Conservation (phyloP, 345 rosid species). For the Linum trigynum region DNA sequence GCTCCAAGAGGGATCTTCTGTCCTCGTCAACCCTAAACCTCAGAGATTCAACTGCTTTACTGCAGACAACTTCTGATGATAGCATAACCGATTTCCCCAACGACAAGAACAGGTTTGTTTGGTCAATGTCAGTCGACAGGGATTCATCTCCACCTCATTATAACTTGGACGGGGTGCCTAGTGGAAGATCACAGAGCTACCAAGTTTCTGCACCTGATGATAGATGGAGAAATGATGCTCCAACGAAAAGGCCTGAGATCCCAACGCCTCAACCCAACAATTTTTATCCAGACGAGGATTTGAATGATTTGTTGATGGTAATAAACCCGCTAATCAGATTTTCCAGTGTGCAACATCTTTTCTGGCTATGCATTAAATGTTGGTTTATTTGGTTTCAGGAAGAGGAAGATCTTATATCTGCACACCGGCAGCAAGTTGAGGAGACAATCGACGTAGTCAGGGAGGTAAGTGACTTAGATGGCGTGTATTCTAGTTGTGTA, state of each 20-base stretch:
- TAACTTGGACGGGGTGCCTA: conserved; percentile 23
- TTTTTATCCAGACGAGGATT: conserved; percentile 36
- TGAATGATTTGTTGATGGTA: conserved; percentile 42
- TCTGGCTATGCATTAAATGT: not conserved
- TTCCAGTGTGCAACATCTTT: not conserved
- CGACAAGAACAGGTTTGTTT: conserved; percentile 34
- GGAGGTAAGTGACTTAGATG: conserved; percentile 26
- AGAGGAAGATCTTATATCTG: conserved; percentile 51
- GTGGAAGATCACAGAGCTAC: conserved; percentile 29
- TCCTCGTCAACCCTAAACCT: conserved; percentile 27
- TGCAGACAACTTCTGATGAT: conserved; percentile 25
- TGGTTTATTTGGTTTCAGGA: conserved; percentile 28
- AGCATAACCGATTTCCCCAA: conserved; percentile 18
- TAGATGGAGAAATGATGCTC: conserved; percentile 13
- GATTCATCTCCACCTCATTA: conserved; percentile 27
- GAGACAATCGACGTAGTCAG: conserved; percentile 41
- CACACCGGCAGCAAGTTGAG: conserved; percentile 49
- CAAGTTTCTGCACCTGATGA: conserved; percentile 22
- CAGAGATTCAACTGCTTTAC: conserved; percentile 35
- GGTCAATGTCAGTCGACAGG: conserved; percentile 33
- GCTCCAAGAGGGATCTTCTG: conserved; percentile 35
- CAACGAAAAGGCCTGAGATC: conserved; percentile 16
- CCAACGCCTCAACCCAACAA: conserved; percentile 12
- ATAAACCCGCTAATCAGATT: not conserved
- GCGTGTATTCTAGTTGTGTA: not conserved